Conservation (phyloP, 2,329 filamentous ascomycete genomes). For the Cladosporium sp. region DNA sequence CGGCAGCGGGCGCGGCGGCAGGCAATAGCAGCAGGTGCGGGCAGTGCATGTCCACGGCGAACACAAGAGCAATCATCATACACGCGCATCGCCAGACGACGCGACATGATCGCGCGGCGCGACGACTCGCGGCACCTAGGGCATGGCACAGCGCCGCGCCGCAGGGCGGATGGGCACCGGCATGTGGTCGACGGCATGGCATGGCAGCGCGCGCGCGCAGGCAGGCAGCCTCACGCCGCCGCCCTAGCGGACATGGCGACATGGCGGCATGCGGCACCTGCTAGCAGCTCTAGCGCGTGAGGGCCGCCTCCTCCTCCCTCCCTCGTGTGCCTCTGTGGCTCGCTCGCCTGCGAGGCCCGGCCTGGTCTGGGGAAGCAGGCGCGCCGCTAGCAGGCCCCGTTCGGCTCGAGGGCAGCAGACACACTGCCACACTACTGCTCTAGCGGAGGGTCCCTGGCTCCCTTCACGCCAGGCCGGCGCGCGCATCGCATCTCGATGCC, state of each 20-base stretch:
- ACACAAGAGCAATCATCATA: no score
- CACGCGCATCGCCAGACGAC: background rate
- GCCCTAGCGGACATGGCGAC: no score
- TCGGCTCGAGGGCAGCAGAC: background rate
- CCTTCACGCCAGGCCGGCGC: background rate
- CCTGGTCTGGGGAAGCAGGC: slow-evolving; percentile 11
- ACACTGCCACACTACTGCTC: no score
- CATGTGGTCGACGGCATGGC: background rate
- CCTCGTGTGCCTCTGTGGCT: no score
- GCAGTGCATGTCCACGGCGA: no score
- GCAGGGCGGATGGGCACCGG: no score
- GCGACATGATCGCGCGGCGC: background rate
- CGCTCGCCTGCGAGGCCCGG: no score
- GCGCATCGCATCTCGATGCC: slow-evolving; percentile 1
- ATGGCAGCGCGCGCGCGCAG: background rate
- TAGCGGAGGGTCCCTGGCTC: no score
- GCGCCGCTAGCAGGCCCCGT: slow-evolving; percentile 7
- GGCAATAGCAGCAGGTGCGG: no score
- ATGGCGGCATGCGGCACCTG: background rate
- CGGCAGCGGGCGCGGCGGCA: background rate
- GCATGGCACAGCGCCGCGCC: no score
- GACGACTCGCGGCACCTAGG: background rate
- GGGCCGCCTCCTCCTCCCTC: background rate
- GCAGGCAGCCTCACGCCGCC: no score
- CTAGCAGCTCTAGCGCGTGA: background rate